phyloP scores from a whole-genome alignment of 441 rosid species.

The Omphalea diandra region DNA sequence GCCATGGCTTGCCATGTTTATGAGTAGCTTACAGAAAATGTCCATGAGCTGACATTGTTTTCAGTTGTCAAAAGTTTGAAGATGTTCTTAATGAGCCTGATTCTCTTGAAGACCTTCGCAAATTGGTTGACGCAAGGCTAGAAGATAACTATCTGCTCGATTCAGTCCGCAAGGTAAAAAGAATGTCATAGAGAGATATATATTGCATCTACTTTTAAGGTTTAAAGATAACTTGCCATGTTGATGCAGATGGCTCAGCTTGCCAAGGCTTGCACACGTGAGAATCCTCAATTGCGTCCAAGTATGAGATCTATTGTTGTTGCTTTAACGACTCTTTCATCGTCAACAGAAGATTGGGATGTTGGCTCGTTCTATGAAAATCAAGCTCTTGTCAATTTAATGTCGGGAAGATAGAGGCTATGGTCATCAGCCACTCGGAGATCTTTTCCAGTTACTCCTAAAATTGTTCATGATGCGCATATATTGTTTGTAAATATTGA shows the following conservation, averaged over 20 bases:
- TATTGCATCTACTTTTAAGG: not conserved
- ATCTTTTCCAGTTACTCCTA: not conserved
- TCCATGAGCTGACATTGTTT: not conserved
- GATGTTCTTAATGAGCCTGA: constrained; percentile 57
- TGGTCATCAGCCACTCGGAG: not conserved
- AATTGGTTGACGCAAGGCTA: constrained; percentile 70
- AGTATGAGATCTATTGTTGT: constrained; percentile 88
- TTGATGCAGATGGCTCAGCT: constrained; percentile 73
- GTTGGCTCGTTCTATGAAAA: constrained; percentile 67
- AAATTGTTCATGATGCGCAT: not conserved
- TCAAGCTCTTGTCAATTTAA: constrained; percentile 62
- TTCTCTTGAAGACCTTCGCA: constrained; percentile 51
- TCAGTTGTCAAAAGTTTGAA: constrained; percentile 55
- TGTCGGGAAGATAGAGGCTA: constrained; percentile 64
- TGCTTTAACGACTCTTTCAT: constrained; percentile 75
- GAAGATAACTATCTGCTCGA: constrained; percentile 71
- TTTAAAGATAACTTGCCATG: not conserved
- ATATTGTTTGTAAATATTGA: constrained; percentile 12
- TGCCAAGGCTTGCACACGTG: constrained; percentile 81
- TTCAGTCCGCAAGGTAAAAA: constrained; percentile 60
- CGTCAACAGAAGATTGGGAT: constrained; percentile 81
- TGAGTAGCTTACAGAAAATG: not conserved
- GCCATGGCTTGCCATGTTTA: not conserved
- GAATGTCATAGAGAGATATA: not conserved
- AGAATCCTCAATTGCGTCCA: constrained; percentile 70